Conservation (phyloP, 192 early-diverging fungal genomes). For the Bifiguratus adelaidae region DNA sequence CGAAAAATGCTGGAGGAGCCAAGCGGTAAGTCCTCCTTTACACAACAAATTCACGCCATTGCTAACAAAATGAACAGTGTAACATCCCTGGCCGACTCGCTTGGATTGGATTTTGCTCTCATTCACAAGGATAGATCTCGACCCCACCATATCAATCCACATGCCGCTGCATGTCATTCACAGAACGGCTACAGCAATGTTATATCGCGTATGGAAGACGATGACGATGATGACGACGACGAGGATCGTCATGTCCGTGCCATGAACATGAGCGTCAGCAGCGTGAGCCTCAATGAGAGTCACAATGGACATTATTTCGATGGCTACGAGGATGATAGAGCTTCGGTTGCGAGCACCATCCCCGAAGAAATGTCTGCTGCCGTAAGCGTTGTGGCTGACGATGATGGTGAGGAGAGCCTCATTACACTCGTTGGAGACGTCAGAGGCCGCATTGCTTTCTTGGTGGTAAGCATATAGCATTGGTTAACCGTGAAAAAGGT, state of each 20-base stretch:
- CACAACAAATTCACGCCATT: neutral
- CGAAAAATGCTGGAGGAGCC: conserved; percentile 95
- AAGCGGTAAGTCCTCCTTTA: conserved; percentile 76
- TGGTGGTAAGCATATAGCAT: conserved; percentile 40
- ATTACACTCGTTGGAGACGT: conserved; percentile 84
- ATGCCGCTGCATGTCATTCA: neutral
- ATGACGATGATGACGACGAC: neutral
- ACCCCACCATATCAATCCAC: conserved; percentile 2
- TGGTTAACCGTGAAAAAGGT: conserved; percentile 15
- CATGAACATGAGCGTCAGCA: no score
- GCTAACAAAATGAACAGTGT: conserved; percentile 17
- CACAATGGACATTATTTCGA: no score
- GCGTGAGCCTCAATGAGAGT: conserved; percentile 14
- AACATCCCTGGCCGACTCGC: conserved; percentile 81
- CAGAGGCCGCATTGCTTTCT: conserved; percentile 69
- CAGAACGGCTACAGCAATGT: neutral
- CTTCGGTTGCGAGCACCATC: neutral
- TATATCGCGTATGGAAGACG: neutral
- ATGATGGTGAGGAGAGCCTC: conserved; percentile 35
- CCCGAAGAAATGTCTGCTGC: neutral
- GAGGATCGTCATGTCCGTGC: no score
- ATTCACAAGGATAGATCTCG: conserved; percentile 79
- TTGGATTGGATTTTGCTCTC: conserved; percentile 89
- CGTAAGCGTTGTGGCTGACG: conserved; percentile 3
- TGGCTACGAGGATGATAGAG: no score